These are phyloP conservation scores for Lolium perenne DNA, from an alignment of 176 grass and related monocot species.

Conservation along the genomic window DNA sequence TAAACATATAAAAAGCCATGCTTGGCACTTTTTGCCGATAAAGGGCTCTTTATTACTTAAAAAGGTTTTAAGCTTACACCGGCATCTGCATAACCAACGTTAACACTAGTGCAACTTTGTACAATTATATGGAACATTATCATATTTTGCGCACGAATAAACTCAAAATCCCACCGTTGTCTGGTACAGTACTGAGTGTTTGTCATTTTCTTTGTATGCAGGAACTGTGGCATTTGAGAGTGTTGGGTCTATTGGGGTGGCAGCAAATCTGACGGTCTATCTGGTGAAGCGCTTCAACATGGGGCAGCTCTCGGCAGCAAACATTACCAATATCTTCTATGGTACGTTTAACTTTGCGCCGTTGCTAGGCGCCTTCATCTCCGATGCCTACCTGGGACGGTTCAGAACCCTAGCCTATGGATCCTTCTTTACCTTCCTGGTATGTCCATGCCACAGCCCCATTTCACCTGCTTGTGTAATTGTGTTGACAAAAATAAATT, in stretches of 20 bases:
- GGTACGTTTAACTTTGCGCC: conserved; percentile 53
- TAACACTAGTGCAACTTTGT: no score
- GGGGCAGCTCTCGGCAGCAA: conserved; percentile 45
- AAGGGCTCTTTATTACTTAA: no score
- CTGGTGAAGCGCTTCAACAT: conserved; percentile 49
- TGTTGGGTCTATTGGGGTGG: conserved; percentile 46
- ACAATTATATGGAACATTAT: no score
- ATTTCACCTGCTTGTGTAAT: conserved; percentile 26
- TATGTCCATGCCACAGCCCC: conserved; percentile 24
- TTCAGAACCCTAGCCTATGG: conserved; percentile 53
- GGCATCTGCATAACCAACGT: no score
- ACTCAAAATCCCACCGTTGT: background rate
- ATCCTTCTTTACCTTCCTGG: conserved; percentile 46
- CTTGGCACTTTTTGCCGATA: no score
- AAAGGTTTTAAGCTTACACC: no score
- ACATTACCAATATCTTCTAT: conserved; percentile 51
- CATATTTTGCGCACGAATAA: background rate
- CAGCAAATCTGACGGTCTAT: conserved; percentile 54
- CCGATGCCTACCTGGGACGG: conserved; percentile 56
- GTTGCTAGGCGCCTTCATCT: conserved; percentile 53
- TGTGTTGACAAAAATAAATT: background rate
- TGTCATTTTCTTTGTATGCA: conserved; percentile 19
- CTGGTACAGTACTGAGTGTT: background rate
- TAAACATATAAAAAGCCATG: background rate
- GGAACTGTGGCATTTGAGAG: conserved; percentile 54